Conservation (phyloP, 1,284 basidiomycete species). For the Irpex sp. region DNA sequence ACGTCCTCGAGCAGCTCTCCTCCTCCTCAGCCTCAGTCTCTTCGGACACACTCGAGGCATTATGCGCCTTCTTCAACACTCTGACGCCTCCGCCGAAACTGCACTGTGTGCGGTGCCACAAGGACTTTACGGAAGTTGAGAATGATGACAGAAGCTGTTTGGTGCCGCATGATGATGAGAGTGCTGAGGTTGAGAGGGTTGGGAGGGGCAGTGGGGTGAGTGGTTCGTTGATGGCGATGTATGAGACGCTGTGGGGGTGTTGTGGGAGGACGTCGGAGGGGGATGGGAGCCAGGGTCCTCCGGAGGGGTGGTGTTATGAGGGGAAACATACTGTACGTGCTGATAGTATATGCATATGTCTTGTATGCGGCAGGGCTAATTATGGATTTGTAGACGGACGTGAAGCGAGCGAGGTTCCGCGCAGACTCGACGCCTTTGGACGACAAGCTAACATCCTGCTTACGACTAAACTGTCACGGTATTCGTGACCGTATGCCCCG, state of each 20-base stretch:
- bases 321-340: constrained; percentile 67
- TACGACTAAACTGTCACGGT: constrained; percentile 47
- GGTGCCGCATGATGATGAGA: constrained; percentile 54
- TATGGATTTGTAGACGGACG: constrained; percentile 64
- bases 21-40: constrained; percentile 11
- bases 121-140: constrained; percentile 37
- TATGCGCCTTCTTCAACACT: constrained; percentile 52
- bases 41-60: constrained; percentile 31
- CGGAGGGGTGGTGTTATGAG: constrained; percentile 82
- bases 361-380: neutral
- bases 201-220: constrained; percentile 23
- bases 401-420: constrained; percentile 71
- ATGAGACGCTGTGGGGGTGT: constrained; percentile 63
- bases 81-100: constrained; percentile 61
- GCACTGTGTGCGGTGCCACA: constrained; percentile 74
- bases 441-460: constrained; percentile 65
- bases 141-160: constrained; percentile 36
- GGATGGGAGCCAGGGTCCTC: constrained; percentile 73
- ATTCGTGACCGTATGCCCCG: constrained; percentile 32
- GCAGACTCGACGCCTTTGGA: constrained; percentile 64
- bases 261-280: constrained; percentile 68
- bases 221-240: constrained; percentile 29
- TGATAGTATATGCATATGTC: neutral
- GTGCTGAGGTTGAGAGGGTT: constrained; percentile 45
- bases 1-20: constrained; percentile 50